phyloP scores from a whole-genome alignment of 1,139 yeast genomes.

The Debaryomyces sp. region DNA sequence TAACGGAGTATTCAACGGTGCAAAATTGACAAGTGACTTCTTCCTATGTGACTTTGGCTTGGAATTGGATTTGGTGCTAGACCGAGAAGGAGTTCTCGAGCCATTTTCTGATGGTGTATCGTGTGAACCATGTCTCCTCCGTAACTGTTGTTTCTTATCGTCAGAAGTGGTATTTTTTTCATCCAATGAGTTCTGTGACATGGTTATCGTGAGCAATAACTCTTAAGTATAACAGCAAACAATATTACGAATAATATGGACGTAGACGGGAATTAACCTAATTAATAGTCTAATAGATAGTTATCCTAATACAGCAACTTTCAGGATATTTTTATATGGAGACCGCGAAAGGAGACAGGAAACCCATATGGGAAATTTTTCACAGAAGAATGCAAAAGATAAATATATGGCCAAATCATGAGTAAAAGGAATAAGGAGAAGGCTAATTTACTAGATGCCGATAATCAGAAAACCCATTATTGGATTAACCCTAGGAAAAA shows the following conservation, averaged over 20 bases:
- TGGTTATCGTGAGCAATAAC: background rate
- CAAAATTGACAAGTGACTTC: constrained; percentile 32
- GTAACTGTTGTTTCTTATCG: background rate
- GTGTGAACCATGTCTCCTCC: background rate
- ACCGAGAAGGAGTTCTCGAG: background rate
- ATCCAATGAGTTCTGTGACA: background rate
- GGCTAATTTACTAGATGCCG: constrained; percentile 10
- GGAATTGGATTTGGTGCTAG: background rate
- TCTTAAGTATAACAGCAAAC: background rate
- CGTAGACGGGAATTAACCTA: background rate
- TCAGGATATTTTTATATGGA: background rate
- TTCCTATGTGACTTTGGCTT: constrained; percentile 1
- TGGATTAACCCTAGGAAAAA: constrained; percentile 11
- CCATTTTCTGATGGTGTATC: background rate
- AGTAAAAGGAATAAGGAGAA: constrained; percentile 1
- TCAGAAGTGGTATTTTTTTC: background rate
- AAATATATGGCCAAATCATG: background rate
- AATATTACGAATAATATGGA: background rate
- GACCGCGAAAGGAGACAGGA: constrained; percentile 1
- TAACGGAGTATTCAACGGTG: constrained; percentile 60
- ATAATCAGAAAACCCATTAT: constrained; percentile 14
- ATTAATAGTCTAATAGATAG: background rate
- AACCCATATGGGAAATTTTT: constrained; percentile 1
- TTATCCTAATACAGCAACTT: background rate
- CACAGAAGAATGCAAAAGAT: background rate